These are phyloP conservation scores for Bacidia rubella DNA, from an alignment of 495 filamentous ascomycete species.

Conservation along the genomic window DNA sequence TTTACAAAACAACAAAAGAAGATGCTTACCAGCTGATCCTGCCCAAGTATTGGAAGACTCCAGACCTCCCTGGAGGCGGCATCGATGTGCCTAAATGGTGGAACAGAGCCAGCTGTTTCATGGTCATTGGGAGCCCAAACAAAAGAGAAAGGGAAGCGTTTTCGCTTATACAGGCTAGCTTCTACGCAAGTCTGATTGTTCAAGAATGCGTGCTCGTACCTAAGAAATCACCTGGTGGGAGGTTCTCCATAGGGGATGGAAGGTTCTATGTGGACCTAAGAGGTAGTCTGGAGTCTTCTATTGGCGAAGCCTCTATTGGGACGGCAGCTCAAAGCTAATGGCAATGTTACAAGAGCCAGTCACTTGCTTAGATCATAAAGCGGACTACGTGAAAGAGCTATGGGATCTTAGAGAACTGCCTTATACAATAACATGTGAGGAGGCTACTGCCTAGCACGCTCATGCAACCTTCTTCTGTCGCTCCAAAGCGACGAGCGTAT, in stretches of 20 bases:
- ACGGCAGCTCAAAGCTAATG: neutral
- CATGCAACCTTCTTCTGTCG: neutral
- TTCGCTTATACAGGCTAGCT: neutral
- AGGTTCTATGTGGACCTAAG: neutral
- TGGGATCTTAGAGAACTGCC: too few species aligned
- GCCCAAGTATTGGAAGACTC: neutral
- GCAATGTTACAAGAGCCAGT: neutral
- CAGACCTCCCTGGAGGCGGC: neutral
- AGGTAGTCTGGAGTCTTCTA: neutral
- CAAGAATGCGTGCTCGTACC: neutral
- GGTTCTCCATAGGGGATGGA: neutral
- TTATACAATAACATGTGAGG: too few species aligned
- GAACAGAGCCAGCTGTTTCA: neutral
- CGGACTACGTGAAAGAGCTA: too few species aligned
- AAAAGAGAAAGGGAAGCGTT: neutral
- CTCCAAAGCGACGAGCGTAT: neutral
- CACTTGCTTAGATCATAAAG: too few species aligned
- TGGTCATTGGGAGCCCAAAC: neutral
- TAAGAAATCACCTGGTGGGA: neutral
- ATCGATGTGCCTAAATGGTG: neutral
- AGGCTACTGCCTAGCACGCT: neutral
- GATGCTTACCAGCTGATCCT: neutral
- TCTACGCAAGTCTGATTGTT: neutral
- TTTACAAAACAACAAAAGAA: neutral
- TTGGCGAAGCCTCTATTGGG: neutral